Conservation (phyloP, 352 stramenopile species). For the Pythium graminicola region DNA sequence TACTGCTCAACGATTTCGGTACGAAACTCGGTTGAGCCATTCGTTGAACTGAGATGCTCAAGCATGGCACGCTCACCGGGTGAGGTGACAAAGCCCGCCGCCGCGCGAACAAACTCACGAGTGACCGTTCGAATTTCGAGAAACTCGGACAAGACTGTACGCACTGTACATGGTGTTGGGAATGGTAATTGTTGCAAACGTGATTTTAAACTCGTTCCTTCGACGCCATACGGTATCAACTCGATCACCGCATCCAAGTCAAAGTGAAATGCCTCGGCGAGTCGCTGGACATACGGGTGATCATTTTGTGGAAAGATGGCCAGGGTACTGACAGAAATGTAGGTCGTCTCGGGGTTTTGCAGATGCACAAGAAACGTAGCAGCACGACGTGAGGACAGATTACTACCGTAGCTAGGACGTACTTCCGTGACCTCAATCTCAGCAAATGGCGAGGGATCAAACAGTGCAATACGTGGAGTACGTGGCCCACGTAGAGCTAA, state of each 20-base stretch:
- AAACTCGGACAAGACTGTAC: slow-evolving; percentile 85
- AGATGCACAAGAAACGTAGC: slow-evolving; percentile 49
- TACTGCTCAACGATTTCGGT: slow-evolving; percentile 69
- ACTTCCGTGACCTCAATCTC: slow-evolving; percentile 12
- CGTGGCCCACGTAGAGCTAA: not conserved
- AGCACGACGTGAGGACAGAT: not conserved
- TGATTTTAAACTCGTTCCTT: not conserved
- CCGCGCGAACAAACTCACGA: slow-evolving; percentile 36
- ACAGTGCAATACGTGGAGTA: slow-evolving; percentile 16
- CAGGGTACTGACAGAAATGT: slow-evolving; percentile 84
- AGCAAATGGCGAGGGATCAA: slow-evolving; percentile 12
- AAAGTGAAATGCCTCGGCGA: slow-evolving; percentile 66
- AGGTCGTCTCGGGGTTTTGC: slow-evolving; percentile 45
- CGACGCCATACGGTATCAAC: slow-evolving; percentile 27
- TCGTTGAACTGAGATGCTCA: slow-evolving; percentile 39
- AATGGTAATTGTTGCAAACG: slow-evolving; percentile 80
- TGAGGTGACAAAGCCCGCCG: slow-evolving; percentile 42
- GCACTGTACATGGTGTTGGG: slow-evolving; percentile 85
- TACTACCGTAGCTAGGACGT: not conserved
- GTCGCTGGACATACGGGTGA: slow-evolving; percentile 43
- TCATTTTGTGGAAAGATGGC: slow-evolving; percentile 77
- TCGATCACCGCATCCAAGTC: slow-evolving; percentile 84
- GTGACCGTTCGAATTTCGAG: slow-evolving; percentile 83
- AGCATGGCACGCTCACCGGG: slow-evolving; percentile 39
- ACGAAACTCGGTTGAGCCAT: slow-evolving; percentile 75